Conservation (phyloP, 164 flowering plant genomes). For the Cinnamomum chago region DNA sequence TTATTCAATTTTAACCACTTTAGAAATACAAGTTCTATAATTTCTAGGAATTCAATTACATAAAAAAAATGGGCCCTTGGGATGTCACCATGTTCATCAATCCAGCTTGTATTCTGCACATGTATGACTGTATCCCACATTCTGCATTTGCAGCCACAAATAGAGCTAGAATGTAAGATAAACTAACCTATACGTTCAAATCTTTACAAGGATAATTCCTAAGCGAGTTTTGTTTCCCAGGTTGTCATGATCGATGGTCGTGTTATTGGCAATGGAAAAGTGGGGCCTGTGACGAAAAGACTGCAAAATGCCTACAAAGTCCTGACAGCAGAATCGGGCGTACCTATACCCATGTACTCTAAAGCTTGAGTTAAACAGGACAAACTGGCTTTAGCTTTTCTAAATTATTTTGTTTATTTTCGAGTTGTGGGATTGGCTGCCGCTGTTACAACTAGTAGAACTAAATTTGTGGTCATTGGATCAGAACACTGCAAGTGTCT, state of each 20-base stretch:
- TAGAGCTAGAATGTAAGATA: neutral
- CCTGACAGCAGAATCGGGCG: constrained; percentile 61
- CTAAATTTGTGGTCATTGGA: too few relatives aligned
- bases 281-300: constrained; percentile 71
- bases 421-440: neutral
- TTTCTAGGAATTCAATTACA: too few relatives aligned
- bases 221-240: constrained; percentile 24
- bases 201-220: constrained; percentile 1
- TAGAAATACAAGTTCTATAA: too few relatives aligned
- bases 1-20: too few relatives aligned
- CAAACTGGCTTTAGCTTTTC: neutral
- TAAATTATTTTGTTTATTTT: neutral
- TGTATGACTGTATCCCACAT: neutral
- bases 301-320: constrained; percentile 63
- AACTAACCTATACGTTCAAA: neutral
- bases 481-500: too few relatives aligned
- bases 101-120: neutral
- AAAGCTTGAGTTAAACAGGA: neutral
- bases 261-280: constrained; percentile 70
- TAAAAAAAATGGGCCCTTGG: too few relatives aligned
- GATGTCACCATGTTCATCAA: too few relatives aligned
- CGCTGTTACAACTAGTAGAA: too few relatives aligned
- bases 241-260: constrained; percentile 86
- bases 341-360: constrained; percentile 47
- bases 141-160: neutral